A percentile compares a stretch with the other conserved stretches of the same genome.
Evolutionary conservation across 495 filamentous ascomycete genomes (phyloP).

Genomic region (Cenococcum geophilum): DNA sequence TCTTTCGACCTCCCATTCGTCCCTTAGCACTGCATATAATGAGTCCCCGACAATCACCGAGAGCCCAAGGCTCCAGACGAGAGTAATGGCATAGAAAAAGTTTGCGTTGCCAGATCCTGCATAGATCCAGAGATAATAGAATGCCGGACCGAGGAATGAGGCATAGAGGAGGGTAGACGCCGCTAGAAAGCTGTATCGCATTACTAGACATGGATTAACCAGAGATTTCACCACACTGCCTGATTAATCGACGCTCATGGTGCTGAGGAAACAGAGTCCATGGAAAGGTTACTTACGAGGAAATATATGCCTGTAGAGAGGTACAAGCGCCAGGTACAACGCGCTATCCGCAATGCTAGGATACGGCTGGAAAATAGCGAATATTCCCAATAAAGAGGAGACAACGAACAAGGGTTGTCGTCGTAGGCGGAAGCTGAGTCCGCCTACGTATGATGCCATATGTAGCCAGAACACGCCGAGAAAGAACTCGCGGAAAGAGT

Average conservation of each 20-base stretch:
- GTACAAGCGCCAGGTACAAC: conserved; percentile 73
- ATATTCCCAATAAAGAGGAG: conserved; percentile 74
- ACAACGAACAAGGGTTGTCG: conserved; percentile 79
- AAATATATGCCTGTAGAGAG: conserved; percentile 90
- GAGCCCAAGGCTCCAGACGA: conserved; percentile 89
- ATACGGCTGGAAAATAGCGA: conserved; percentile 92
- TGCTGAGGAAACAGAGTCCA: no score
- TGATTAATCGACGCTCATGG: no score
- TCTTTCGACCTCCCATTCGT: conserved; percentile 90
- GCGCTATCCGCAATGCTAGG: conserved; percentile 84
- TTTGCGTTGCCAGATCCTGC: conserved; percentile 97
- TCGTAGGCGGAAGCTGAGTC: conserved; percentile 65
- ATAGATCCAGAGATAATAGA: conserved; percentile 98
- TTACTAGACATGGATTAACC: conserved; percentile 46
- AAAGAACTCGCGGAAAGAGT: conserved; percentile 95
- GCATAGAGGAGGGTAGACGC: conserved; percentile 77
- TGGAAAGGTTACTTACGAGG: conserved; percentile 54
- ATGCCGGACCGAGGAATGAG: conserved; percentile 82
- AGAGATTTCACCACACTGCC: no score
- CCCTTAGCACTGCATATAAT: conserved; percentile 78
- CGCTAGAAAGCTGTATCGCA: conserved; percentile 89
- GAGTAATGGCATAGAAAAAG: conserved; percentile 98
- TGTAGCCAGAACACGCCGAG: conserved; percentile 97
- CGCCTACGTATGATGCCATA: conserved; percentile 78
- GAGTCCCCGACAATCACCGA: conserved; percentile 76